phyloP scores from a whole-genome alignment of 2,329 filamentous ascomycete species.

The Cladosporium phlei region DNA sequence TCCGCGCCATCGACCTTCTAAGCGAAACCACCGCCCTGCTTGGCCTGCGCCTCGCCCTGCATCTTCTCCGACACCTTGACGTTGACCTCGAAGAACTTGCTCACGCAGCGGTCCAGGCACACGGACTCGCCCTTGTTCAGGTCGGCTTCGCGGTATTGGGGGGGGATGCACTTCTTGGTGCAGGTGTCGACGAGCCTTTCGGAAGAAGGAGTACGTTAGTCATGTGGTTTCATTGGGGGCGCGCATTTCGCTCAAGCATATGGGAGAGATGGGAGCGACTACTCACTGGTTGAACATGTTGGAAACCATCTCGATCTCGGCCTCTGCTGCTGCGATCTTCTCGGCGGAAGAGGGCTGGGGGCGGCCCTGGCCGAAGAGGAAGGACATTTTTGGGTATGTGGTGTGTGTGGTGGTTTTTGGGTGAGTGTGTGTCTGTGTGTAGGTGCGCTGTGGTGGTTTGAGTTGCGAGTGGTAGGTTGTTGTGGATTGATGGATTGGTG shows the following conservation, averaged over 20 bases:
- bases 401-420: not conserved
- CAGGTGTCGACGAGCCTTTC: constrained; percentile 71
- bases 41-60: constrained; percentile 74
- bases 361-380: constrained; percentile 63
- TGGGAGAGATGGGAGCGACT: too few relatives aligned
- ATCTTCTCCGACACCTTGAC: constrained; percentile 97
- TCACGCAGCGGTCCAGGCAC: constrained; percentile 93
- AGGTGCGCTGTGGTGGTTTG: too few relatives aligned
- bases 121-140: constrained; percentile 99
- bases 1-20: too few relatives aligned
- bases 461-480: constrained; percentile 4
- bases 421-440: not conserved
- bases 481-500: constrained; percentile 7
- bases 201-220: too few relatives aligned
- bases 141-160: constrained; percentile 89
- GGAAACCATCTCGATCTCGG: constrained; percentile 94
- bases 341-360: constrained; percentile 90
- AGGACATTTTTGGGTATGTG: constrained; percentile 56
- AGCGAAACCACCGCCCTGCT: constrained; percentile 48
- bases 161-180: constrained; percentile 88
- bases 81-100: constrained; percentile 98
- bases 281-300: constrained; percentile 98
- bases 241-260: too few relatives aligned
- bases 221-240: too few relatives aligned
- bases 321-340: constrained; percentile 94